phyloP scores from a whole-genome alignment of 2,329 filamentous ascomycete genomes.

The Cercospora citrullina region DNA sequence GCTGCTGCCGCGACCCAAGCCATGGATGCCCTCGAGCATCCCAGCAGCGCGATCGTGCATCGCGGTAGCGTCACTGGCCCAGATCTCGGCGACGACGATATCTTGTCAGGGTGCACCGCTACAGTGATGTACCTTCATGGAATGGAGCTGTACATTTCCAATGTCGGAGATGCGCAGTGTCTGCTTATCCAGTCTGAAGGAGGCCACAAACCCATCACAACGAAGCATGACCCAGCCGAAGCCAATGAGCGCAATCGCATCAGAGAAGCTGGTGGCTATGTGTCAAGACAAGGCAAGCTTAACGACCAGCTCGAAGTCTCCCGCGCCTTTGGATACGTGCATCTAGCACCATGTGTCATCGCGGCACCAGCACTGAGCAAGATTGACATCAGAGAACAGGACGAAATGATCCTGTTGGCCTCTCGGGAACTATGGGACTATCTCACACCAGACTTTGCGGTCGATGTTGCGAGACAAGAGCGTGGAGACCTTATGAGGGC shows the following conservation, averaged over 20 bases:
- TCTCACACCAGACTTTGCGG: conserved; percentile 81
- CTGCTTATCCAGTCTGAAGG: conserved; percentile 90
- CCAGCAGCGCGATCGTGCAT: conserved; percentile 56
- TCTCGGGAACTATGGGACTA: conserved; percentile 96
- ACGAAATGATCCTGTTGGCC: conserved; percentile 90
- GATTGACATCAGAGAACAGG: conserved; percentile 76
- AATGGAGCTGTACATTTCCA: conserved; percentile 89
- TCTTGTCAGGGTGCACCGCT: conserved; percentile 86
- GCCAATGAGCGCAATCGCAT: conserved; percentile 81
- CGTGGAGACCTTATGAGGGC: conserved; percentile 90
- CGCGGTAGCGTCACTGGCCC: conserved; percentile 71
- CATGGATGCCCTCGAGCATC: conserved; percentile 68
- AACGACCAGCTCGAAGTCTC: conserved; percentile 92
- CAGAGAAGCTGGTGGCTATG: conserved; percentile 90
- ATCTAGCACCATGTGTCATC: conserved; percentile 88
- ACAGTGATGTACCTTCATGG: conserved; percentile 88
- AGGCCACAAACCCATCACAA: conserved; percentile 76
- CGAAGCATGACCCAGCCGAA: conserved; percentile 91
- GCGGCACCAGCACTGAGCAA: conserved; percentile 83
- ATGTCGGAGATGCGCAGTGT: conserved; percentile 94
- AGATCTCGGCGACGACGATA: conserved; percentile 82
- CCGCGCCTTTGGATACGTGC: conserved; percentile 90
- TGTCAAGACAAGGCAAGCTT: conserved; percentile 88
- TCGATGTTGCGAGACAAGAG: conserved; percentile 86
- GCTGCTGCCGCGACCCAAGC: conserved; percentile 80